Evolutionary conservation across 2,329 filamentous ascomycete species (phyloP), one percentile per base, ranked within the genome.

Genomic region (Aspergillus alliaceus): DNA sequence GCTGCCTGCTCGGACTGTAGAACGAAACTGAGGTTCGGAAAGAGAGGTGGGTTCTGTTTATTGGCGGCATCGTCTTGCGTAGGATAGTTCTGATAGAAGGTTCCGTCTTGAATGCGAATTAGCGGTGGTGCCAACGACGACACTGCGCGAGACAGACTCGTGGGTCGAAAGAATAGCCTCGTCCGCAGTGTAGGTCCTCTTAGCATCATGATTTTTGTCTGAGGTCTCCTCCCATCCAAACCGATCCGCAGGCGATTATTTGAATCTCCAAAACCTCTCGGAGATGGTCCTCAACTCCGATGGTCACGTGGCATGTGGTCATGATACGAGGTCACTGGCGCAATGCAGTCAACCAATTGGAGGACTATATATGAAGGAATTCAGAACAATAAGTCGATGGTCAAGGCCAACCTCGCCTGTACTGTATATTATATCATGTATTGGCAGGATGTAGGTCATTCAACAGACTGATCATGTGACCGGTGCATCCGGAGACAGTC

Each of bases 41-140:
- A 96, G 4, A 97, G 78, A 5, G 90, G 80, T 22, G 86, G 87
- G 69, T 95, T 93, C 18, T 80, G 75, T 59, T 80, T 74, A 35
- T 75, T 70, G 37, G 78, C 71, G 18, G 75, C 68, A 27, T 69
- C 63, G 54, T 77, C 66, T 46, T 72, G 61, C 3, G 82, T 82
- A 12, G 90, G 90, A 72, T 93, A 88, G 50, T 87, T 83, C 39
- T 87, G 85, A 77, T 93, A 96, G 75, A 96, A 96, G 1, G 90
- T 93, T 73, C 85, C 92, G 77, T 92, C 87, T 67, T 82, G 71
- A 69, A 96, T 92, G 66, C 81, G 81, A 61, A 96, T 84, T 58
- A 93, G 81, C 39, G 89, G 87, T 22, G 64, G 65, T 14, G 63
- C 48, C 14, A 54, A 15, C 32, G 66, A 64, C 39, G 64, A 63